Conservation (phyloP, 2,329 filamentous ascomycete genomes). For the Xylariomycetidae sp. region DNA sequence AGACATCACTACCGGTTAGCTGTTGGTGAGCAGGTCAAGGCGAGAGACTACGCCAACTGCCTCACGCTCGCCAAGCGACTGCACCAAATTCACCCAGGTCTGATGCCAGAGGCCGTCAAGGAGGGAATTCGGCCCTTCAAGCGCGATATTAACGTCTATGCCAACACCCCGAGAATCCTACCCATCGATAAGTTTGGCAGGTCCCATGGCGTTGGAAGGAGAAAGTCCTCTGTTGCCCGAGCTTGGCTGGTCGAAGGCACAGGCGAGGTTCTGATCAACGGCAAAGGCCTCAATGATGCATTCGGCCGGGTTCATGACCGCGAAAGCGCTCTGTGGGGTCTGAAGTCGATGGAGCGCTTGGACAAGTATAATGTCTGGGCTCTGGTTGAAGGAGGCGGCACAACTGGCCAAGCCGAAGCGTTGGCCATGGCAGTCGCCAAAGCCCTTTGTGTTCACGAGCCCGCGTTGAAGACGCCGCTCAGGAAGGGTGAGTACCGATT, state of each 20-base stretch:
- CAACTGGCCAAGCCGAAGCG: conserved; percentile 92
- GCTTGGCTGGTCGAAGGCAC: conserved; percentile 90
- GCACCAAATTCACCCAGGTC: conserved; percentile 74
- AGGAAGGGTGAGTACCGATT: conserved; percentile 66
- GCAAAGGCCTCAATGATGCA: conserved; percentile 71
- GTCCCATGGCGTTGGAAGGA: conserved; percentile 72
- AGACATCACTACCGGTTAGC: conserved; percentile 67
- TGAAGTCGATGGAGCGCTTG: conserved; percentile 73
- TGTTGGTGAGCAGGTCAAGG: conserved; percentile 66
- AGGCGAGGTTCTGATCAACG: conserved; percentile 85
- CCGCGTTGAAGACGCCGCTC: conserved; percentile 78
- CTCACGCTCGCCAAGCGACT: conserved; percentile 70
- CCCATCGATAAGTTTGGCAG: conserved; percentile 71
- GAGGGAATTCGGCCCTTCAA: conserved; percentile 63
- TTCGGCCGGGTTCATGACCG: conserved; percentile 90
- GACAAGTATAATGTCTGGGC: conserved; percentile 99
- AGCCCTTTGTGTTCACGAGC: conserved; percentile 85
- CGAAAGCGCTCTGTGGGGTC: conserved; percentile 87
- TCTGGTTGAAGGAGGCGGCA: conserved; percentile 75
- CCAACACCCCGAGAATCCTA: conserved; percentile 56
- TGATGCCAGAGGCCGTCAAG: conserved; percentile 66
- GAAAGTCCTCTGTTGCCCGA: conserved; percentile 80
- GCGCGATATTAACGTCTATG: conserved; percentile 65
- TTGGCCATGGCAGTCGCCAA: conserved; percentile 86
- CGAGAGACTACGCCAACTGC: conserved; percentile 72